Evolutionary conservation across 2,329 filamentous ascomycete species (phyloP).

Genomic region (Pestalotiopsis sp.): DNA sequence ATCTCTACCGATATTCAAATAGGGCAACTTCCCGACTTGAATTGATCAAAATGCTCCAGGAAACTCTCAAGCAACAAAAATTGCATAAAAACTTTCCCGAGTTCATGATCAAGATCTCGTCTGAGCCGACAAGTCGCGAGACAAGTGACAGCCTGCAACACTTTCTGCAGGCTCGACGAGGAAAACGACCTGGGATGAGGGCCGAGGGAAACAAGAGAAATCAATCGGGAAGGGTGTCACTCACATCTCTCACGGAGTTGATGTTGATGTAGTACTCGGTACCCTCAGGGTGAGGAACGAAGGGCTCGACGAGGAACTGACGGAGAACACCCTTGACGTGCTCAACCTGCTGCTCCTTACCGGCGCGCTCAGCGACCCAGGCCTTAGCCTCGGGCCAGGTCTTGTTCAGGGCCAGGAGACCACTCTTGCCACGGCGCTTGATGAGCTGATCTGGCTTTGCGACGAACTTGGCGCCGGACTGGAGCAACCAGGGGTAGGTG

Average conservation of each 20-base stretch:
- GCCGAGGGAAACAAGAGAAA: constrained; percentile 14
- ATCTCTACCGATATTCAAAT: constrained; percentile 9
- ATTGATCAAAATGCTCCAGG: not conserved
- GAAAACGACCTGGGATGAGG: not conserved
- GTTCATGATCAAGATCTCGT: not conserved
- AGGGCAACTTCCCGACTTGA: not conserved
- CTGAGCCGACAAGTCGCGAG: not conserved
- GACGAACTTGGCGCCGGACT: constrained; percentile 84
- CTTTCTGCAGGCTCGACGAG: not conserved
- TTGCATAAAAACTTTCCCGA: not conserved
- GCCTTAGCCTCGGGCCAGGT: constrained; percentile 90
- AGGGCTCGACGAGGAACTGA: constrained; percentile 97
- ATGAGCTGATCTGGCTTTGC: constrained; percentile 99
- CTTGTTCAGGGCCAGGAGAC: constrained; percentile 95
- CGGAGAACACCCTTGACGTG: constrained; percentile 83
- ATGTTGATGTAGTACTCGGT: constrained; percentile 99
- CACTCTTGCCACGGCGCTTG: constrained; percentile 99
- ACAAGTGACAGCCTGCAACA: not conserved
- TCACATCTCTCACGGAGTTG: constrained; percentile 98
- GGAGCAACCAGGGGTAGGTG: constrained; percentile 94
- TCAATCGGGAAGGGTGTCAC: constrained; percentile 36
- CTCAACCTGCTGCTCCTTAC: constrained; percentile 92
- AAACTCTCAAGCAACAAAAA: not conserved
- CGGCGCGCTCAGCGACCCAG: constrained; percentile 90
- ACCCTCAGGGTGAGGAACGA: constrained; percentile 91